Percentiles rank a stretch among this genome's conserved stretches.
Evolutionary conservation across 208 protist species (phyloP).

Genomic region (Naegleria lovaniensis): DNA sequence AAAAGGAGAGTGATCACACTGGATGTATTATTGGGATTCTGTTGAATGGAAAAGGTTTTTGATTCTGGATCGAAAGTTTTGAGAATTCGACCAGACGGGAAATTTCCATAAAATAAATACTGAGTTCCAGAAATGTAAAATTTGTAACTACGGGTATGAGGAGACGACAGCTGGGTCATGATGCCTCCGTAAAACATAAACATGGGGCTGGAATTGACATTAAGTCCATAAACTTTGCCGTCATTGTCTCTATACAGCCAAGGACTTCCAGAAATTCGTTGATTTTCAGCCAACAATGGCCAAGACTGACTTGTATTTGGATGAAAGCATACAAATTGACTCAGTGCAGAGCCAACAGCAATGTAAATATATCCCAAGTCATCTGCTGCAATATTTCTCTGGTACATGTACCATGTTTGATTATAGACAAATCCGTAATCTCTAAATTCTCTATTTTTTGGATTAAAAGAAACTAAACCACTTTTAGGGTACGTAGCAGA

Average conservation of each 20-base stretch:
- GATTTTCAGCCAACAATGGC: background rate
- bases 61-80: background rate
- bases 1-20: background rate
- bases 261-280: background rate
- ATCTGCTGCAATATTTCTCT: background rate
- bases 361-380: background rate
- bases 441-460: background rate
- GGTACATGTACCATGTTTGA: background rate
- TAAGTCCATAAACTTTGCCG: background rate
- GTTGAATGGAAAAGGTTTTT: background rate
- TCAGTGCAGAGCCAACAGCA: background rate
- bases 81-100: background rate
- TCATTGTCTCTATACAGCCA: background rate
- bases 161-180: background rate
- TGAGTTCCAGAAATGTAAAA: background rate
- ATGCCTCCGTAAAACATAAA: background rate
- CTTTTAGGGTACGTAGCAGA: background rate
- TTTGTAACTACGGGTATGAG: background rate
- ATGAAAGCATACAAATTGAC: background rate
- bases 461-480: background rate
- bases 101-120: background rate
- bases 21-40: background rate
- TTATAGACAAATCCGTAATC: background rate
- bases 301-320: background rate
- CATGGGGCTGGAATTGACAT: background rate